Evolutionary conservation across 2,329 filamentous ascomycete species (phyloP).

Genomic region (Penicillium sp.): DNA sequence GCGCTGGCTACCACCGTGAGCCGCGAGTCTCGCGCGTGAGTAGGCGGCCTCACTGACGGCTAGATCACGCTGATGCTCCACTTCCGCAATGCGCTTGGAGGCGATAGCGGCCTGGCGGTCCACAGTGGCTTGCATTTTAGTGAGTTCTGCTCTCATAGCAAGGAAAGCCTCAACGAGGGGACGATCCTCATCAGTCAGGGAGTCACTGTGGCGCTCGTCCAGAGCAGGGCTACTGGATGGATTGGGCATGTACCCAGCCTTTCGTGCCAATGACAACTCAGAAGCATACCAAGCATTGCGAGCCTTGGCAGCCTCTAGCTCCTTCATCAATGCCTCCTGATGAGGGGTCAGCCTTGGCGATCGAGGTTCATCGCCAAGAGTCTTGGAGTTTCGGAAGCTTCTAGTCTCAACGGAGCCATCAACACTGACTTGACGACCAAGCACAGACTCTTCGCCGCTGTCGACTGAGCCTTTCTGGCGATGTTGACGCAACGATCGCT

Average conservation of each 20-base stretch:
- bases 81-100: constrained; percentile 84
- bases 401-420: constrained; percentile 42
- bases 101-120: constrained; percentile 83
- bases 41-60: constrained; percentile 95
- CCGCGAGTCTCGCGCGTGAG: constrained; percentile 86
- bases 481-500: constrained; percentile 56
- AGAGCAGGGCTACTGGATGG: constrained; percentile 67
- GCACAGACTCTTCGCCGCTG: constrained; percentile 59
- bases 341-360: constrained; percentile 47
- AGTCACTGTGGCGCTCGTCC: constrained; percentile 72
- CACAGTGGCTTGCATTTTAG: constrained; percentile 84
- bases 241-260: constrained; percentile 78
- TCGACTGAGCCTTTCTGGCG: constrained; percentile 67
- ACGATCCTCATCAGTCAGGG: constrained; percentile 86
- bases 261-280: constrained; percentile 85
- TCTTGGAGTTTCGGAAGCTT: constrained; percentile 41
- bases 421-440: constrained; percentile 42
- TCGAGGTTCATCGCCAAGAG: constrained; percentile 43
- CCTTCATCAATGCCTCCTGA: constrained; percentile 69
- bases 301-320: constrained; percentile 79
- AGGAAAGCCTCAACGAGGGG: constrained; percentile 88
- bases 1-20: constrained; percentile 67
- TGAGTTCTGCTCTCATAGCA: constrained; percentile 83
- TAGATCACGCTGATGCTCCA: constrained; percentile 89
- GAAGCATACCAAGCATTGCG: constrained; percentile 97